Evolutionary conservation across 2,329 filamentous ascomycete species (phyloP).

Genomic region (Capronia epimyces): DNA sequence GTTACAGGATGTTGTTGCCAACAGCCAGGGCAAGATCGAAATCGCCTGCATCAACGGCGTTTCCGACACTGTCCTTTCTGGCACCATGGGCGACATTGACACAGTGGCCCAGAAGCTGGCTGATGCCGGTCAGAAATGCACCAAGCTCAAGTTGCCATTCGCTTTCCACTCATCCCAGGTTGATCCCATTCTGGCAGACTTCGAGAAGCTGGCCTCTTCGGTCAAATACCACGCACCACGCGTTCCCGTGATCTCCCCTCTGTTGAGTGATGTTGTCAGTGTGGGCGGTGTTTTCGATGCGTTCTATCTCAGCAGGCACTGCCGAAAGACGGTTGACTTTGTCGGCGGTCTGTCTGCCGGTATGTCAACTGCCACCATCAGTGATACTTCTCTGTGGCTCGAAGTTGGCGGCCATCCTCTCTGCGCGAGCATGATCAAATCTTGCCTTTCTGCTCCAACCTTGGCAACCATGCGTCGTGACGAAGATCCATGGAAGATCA

Average conservation of each 20-base stretch:
- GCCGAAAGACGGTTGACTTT: slow-evolving; percentile 45
- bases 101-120: slow-evolving; percentile 34
- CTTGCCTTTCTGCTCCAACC: slow-evolving; percentile 32
- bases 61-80: slow-evolving; percentile 42
- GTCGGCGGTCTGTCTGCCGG: slow-evolving; percentile 40
- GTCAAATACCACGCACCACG: slow-evolving; percentile 38
- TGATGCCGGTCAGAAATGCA: slow-evolving; percentile 38
- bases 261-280: slow-evolving; percentile 41
- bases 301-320: slow-evolving; percentile 40
- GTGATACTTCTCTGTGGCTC: slow-evolving; percentile 37
- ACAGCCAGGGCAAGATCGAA: slow-evolving; percentile 30
- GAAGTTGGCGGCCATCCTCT: slow-evolving; percentile 48
- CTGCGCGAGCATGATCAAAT: slow-evolving; percentile 43
- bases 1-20: slow-evolving; percentile 31
- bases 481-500: slow-evolving; percentile 41
- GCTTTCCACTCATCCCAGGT: slow-evolving; percentile 46
- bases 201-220: slow-evolving; percentile 36
- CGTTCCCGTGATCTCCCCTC: slow-evolving; percentile 44
- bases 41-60: slow-evolving; percentile 43
- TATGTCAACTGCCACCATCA: slow-evolving; percentile 32
- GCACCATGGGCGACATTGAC: slow-evolving; percentile 36
- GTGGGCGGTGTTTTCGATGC: slow-evolving; percentile 36
- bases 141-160: slow-evolving; percentile 41
- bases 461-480: slow-evolving; percentile 40
- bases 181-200: slow-evolving; percentile 42